Base-by-base conservation (phyloP, 805 yeast genomes). In the Saturnispora bothae region DNA sequence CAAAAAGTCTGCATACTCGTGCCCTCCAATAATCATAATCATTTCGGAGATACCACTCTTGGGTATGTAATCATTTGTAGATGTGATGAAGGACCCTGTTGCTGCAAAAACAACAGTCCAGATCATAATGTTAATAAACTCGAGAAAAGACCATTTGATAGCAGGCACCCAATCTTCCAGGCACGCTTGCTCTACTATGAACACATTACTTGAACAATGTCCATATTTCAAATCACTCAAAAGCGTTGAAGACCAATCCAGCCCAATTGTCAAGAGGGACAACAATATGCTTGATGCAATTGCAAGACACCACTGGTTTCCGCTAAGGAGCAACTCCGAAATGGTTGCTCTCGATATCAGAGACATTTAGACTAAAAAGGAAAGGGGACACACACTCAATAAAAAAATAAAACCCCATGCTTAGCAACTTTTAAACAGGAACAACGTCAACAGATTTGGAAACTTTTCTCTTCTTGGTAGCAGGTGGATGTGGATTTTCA, bases 1-100 rank as follows among this genome's bases (percentile, higher is more conserved):
- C 37, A 84, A 56, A 46, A 79, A 76, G 5, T 61, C 64, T 7
- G 63, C 54, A 40, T 78, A 65, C 20, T 72, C 66, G 46, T 73
- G 64, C 1, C 95, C 95, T 3, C 77, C 71, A 9, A 83, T 64
- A 15, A 80, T 70, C 28, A 78, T 64, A 49, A 78, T 78, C 34
- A 80, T 69, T 48, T 83, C 94, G 1, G 86, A 69, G 21, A 84
- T 79, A 5, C 95, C 95, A 35, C 83, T 68, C 41, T 66, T 63
- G 18, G 62, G 53, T 4, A 72, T 64, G 41, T 59, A 60, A 0
- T 65, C 60, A 2, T 69, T 58, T 19, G 38, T 45, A 23, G 44
- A 40, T 2, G 61, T 50, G 4, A 61, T 28, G 1, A 52, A 34
- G 8, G 65, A 61, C 0, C 75, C 66, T 1, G 59, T 38, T 1